Conservation (phyloP, 2,329 filamentous ascomycete genomes). For the Alternaria arborescens region DNA sequence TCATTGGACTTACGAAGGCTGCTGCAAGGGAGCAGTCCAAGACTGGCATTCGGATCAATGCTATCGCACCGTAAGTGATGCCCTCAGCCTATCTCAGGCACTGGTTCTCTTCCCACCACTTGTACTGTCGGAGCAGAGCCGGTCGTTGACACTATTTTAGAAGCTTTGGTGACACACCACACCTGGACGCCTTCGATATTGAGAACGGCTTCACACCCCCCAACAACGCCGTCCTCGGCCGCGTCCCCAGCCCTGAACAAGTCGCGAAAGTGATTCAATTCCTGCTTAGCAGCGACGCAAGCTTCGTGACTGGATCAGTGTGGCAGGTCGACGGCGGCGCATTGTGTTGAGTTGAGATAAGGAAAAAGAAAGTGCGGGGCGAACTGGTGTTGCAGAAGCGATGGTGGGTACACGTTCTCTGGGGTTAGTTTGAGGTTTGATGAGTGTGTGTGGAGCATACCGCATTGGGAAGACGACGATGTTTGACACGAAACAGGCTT, state of each 20-base stretch:
- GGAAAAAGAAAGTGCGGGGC: not conserved
- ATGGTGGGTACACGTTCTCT: slow-evolving; percentile 1
- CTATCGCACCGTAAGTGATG: slow-evolving; percentile 53
- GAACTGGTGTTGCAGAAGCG: not conserved
- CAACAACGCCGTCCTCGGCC: slow-evolving; percentile 20
- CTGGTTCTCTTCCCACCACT: not conserved
- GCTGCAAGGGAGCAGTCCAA: slow-evolving; percentile 49
- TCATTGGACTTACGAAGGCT: slow-evolving; percentile 47
- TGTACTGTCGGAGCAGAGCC: not conserved
- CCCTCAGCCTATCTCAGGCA: not conserved
- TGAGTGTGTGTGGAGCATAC: slow-evolving; percentile 1
- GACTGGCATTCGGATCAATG: slow-evolving; percentile 47
- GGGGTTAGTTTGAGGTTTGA: not conserved
- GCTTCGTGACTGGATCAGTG: slow-evolving; percentile 26
- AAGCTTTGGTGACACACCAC: slow-evolving; percentile 26
- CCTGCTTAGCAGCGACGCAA: slow-evolving; percentile 29
- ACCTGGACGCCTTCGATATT: slow-evolving; percentile 15
- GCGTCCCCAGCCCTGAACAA: slow-evolving; percentile 22
- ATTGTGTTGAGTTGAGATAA: slow-evolving; percentile 20
- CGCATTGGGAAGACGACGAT: not conserved
- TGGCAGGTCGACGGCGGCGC: slow-evolving; percentile 29
- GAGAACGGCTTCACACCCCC: slow-evolving; percentile 11
- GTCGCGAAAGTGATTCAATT: slow-evolving; percentile 26
- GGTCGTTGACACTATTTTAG: slow-evolving; percentile 11
- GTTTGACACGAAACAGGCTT: not conserved